These are phyloP conservation scores for Naganishia kalamii DNA, from an alignment of 768 basidiomycete species.

Conservation along the genomic window DNA sequence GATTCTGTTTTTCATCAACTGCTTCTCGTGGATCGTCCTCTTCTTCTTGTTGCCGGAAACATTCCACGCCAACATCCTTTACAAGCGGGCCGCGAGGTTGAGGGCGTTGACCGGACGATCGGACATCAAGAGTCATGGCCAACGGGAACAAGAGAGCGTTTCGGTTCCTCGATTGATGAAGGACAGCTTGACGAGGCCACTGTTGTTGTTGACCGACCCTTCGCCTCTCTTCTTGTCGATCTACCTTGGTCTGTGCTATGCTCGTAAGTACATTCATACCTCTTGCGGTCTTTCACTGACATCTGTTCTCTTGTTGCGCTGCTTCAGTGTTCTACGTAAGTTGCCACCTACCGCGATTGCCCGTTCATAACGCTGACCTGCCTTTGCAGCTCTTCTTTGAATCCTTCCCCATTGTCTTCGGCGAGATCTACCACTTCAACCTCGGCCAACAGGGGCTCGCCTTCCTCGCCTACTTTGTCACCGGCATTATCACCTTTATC, in stretches of 20 bases:
- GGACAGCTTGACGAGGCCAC: constrained; percentile 35
- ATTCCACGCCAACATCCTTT: constrained; percentile 30
- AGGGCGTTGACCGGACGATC: constrained; percentile 24
- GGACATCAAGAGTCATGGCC: constrained; percentile 34
- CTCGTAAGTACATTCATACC: background rate
- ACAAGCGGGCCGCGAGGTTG: constrained; percentile 29
- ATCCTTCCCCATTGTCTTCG: constrained; percentile 24
- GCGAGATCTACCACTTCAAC: constrained; percentile 19
- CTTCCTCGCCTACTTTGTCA: constrained; percentile 22
- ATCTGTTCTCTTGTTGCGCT: background rate
- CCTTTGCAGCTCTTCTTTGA: constrained; percentile 20
- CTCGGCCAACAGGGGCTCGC: constrained; percentile 19
- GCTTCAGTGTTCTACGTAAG: constrained; percentile 16
- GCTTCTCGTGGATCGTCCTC: constrained; percentile 26
- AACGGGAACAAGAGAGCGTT: constrained; percentile 36
- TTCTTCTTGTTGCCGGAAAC: constrained; percentile 33
- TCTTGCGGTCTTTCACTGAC: background rate
- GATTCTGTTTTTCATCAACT: constrained; percentile 30
- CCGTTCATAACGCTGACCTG: background rate
- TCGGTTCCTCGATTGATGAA: constrained; percentile 26
- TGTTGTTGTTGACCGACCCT: constrained; percentile 41
- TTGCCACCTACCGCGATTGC: background rate
- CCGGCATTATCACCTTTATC: constrained; percentile 20
- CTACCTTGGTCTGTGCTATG: constrained; percentile 21
- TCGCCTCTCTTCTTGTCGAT: constrained; percentile 20